Evolutionary conservation across 257 asterid genomes (phyloP).

Genomic region (Nicotiana tabacum): DNA sequence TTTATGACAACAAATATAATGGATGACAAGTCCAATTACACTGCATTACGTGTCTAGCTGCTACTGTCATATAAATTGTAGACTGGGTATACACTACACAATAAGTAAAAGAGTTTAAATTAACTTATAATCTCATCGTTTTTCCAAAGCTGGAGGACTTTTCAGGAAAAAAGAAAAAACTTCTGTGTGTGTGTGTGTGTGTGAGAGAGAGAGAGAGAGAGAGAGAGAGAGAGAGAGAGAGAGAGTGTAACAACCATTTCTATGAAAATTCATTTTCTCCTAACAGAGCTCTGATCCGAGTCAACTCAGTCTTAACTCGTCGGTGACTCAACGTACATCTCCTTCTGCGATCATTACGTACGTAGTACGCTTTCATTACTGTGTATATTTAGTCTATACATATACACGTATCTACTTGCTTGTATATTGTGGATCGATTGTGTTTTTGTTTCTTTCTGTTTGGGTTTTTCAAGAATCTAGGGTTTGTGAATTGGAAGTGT

Average conservation of each 20-base stretch:
- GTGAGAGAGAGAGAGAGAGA: too few species aligned
- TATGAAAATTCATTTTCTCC: neutral
- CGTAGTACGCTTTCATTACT: neutral
- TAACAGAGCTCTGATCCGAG: neutral
- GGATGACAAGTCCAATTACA: neutral
- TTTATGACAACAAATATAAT: too few species aligned
- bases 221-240: too few species aligned
- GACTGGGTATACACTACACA: too few species aligned
- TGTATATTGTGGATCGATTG: neutral
- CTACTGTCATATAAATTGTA: neutral
- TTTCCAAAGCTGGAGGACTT: too few species aligned
- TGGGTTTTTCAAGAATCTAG: neutral
- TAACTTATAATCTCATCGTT: too few species aligned
- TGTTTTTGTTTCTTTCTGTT: neutral
- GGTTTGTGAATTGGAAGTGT: neutral
- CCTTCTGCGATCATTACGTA: neutral
- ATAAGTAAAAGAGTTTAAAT: too few species aligned
- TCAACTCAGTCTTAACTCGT: constrained; percentile 3
- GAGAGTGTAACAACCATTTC: neutral
- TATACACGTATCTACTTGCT: neutral
- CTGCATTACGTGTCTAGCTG: neutral
- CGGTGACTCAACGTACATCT: neutral
- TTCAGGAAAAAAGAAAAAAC: too few species aligned
- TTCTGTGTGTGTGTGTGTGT: too few species aligned
- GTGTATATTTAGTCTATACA: neutral